Base-by-base conservation (phyloP, 805 yeast species). In the Schwanniomyces polymorphus region DNA sequence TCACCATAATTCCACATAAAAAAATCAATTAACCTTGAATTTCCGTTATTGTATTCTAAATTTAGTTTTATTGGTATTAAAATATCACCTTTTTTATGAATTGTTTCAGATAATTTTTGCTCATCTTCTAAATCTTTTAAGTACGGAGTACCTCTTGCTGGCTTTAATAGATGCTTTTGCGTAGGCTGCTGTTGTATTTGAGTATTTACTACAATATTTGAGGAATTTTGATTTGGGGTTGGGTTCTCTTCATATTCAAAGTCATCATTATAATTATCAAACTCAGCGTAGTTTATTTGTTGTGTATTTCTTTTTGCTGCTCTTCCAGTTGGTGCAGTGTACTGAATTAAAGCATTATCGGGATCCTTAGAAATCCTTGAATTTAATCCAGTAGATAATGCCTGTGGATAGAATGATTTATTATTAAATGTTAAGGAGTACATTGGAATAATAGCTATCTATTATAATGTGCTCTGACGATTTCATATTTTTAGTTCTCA, bases 281-380 rank as follows among this genome's bases (percentile, higher is more conserved):
- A 76, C 61, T 90, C 97, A 0, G 97, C 94, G 60, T 91, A 91
- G 61, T 87, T 88, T 43, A 88, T 81, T 42, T 83, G 85, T 33
- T 79, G 78, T 9, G 88, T 84, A 37, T 75, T 69, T 56, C 97
- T 75, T 63, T 89, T 90, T 28, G 90, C 84, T 27, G 85, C 78
- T 53, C 97, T 78, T 3, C 91, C 81, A 2, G 89, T 88, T 21
- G 86, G 84, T 1, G 90, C 86, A 2, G 89, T 79, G 31, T 62
- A 69, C 27, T 86, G 76, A 55, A 85, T 80, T 27, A 91, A 68
- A 1, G 95, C 82, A 28, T 90, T 88, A 47, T 85, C 82, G 28
- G 84, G 86, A 51, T 85, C 84, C 51, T 88, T 80, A 3, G 60
- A 51, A 35, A 90, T 75, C 52, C 97, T 73, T 44, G 87, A 80